Percentiles rank a stretch among this genome's conserved stretches.
These are phyloP conservation scores for Carpinus viminea DNA, from an alignment of 306 rosid species.

Conservation along the genomic window DNA sequence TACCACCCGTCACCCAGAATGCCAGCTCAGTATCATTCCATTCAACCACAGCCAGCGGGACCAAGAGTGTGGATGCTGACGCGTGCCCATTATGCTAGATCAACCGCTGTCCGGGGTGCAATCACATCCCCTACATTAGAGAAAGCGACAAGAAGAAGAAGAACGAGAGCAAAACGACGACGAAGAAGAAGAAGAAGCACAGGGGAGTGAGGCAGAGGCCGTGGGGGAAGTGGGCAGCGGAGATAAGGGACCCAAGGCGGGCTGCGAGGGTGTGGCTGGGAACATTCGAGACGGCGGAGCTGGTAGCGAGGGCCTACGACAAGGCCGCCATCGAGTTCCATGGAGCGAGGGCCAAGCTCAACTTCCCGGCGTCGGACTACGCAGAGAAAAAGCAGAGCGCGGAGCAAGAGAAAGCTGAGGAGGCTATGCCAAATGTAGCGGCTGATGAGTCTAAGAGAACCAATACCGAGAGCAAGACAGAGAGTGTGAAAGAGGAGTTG, in stretches of 20 bases:
- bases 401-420: not conserved
- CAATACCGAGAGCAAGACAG: not conserved
- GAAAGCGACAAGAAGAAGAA: not conserved
- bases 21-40: conserved; percentile 15
- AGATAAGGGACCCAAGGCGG: conserved; percentile 50
- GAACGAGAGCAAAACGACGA: no score
- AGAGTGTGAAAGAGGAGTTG: not conserved
- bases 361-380: conserved; percentile 36
- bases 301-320: conserved; percentile 66
- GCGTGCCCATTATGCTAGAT: conserved; percentile 42
- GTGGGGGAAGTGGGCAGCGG: conserved; percentile 74
- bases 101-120: conserved; percentile 53
- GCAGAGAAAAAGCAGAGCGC: not conserved
- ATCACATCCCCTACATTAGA: conserved; percentile 5
- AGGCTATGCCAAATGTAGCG: not conserved
- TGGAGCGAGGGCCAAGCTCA: conserved; percentile 44
- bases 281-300: conserved; percentile 55
- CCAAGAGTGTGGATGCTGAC: not conserved
- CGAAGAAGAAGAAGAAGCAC: conserved; percentile 20
- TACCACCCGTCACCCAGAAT: not conserved
- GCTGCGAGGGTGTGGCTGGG: conserved; percentile 55
- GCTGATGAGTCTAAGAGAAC: not conserved
- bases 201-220: conserved; percentile 69
- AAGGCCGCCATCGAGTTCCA: conserved; percentile 51
- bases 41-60: not conserved